These are phyloP conservation scores for Paramecium sexaurelia DNA, from an alignment of 73 alveolate genomes.

Conservation along the genomic window DNA sequence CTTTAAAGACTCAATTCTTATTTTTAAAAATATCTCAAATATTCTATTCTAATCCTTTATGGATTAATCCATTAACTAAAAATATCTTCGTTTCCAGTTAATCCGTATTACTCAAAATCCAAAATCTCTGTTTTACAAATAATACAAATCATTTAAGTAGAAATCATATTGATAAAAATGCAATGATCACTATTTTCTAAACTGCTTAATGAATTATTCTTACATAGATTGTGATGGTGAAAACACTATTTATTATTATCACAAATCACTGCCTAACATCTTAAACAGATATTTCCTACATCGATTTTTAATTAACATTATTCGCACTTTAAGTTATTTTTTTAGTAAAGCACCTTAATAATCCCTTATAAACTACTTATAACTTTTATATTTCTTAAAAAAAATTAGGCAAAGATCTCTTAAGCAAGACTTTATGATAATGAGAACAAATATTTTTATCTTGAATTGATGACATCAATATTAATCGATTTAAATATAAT, in stretches of 20 bases:
- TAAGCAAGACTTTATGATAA: not conserved
- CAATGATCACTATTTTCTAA: conserved; percentile 16
- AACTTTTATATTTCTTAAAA: not conserved
- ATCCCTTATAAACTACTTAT: not conserved
- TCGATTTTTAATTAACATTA: not conserved
- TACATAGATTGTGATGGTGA: not conserved
- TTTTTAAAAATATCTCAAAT: conserved; percentile 18
- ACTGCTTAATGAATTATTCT: not conserved
- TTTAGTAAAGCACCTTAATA: not conserved
- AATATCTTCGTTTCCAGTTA: conserved; percentile 22
- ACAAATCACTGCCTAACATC: conserved; percentile 17
- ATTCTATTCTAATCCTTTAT: conserved; percentile 47
- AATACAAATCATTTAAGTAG: not conserved
- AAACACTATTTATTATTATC: not conserved
- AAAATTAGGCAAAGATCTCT: not conserved
- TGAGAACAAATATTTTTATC: conserved; percentile 33
- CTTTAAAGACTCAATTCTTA: not conserved
- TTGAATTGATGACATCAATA: not conserved
- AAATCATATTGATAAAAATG: not conserved
- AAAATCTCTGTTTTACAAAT: conserved; percentile 13
- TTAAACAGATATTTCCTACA: not conserved
- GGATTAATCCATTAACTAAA: conserved; percentile 24
- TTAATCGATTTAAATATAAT: no score
- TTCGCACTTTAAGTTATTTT: not conserved
- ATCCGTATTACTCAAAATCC: conserved; percentile 24